Conservation (phyloP, 2,329 filamentous ascomycete species). For the Kalmusia sp. region DNA sequence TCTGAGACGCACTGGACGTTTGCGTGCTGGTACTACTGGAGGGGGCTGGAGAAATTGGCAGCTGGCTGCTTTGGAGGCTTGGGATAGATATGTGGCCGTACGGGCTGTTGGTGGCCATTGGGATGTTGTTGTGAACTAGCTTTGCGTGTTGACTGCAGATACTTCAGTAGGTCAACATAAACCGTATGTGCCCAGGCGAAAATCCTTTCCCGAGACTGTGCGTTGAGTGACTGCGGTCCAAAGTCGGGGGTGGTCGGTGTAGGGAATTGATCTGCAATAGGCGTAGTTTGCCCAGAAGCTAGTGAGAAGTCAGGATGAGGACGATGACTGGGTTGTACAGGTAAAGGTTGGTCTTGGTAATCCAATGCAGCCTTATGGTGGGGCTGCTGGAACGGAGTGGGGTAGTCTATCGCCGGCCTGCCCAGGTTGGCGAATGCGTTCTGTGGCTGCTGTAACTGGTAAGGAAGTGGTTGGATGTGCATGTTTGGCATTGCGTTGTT, state of each 20-base stretch:
- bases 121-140: conserved; percentile 46
- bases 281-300: conserved; percentile 39
- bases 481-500: conserved; percentile 33
- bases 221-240: conserved; percentile 51
- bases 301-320: conserved; percentile 27
- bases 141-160: conserved; percentile 55
- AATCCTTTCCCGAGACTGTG: conserved; percentile 51
- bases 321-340: conserved; percentile 28
- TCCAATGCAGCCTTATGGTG: conserved; percentile 32
- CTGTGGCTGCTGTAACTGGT: conserved; percentile 33
- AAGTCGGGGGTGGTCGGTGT: conserved; percentile 42
- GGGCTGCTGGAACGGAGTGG: conserved; percentile 30
- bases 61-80: conserved; percentile 66
- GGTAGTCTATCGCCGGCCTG: conserved; percentile 31
- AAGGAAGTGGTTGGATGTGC: conserved; percentile 33
- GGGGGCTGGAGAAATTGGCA: conserved; percentile 55
- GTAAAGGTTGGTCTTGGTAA: conserved; percentile 33
- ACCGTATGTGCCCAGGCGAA: conserved; percentile 56
- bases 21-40: conserved; percentile 30
- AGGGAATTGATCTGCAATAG: conserved; percentile 29
- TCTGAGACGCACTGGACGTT: conserved; percentile 38
- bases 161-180: conserved; percentile 57
- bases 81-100: conserved; percentile 66
- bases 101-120: conserved; percentile 51
- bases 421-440: conserved; percentile 29